A percentile compares a stretch with the other conserved stretches of the same genome.
Conservation (phyloP, 352 stramenopile species). For the Phytophthora ramorum region DNA sequence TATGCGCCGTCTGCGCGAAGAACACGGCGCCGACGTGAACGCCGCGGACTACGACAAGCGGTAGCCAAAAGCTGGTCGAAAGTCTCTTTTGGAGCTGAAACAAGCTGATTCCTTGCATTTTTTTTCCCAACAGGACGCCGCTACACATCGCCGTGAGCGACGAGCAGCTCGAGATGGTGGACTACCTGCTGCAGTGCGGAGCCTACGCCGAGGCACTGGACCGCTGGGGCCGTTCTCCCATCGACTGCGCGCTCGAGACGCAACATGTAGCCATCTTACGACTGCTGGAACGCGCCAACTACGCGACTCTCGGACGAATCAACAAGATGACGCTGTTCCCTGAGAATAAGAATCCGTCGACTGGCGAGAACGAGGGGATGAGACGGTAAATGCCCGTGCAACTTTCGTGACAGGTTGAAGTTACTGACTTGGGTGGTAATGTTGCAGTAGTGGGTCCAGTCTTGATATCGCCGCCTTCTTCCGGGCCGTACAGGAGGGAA, state of each 20-base stretch:
- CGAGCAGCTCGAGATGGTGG: slow-evolving; percentile 57
- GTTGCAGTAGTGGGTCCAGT: slow-evolving; percentile 39
- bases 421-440: slow-evolving; percentile 5
- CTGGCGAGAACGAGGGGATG: slow-evolving; percentile 16
- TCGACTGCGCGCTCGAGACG: slow-evolving; percentile 72
- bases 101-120: not conserved
- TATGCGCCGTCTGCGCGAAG: slow-evolving; percentile 60
- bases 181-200: slow-evolving; percentile 68
- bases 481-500: slow-evolving; percentile 60
- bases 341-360: slow-evolving; percentile 5
- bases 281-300: slow-evolving; percentile 52
- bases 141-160: slow-evolving; percentile 83
- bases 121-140: slow-evolving; percentile 52
- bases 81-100: not conserved
- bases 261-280: slow-evolving; percentile 55
- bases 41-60: slow-evolving; percentile 79
- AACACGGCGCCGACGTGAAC: slow-evolving; percentile 78
- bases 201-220: slow-evolving; percentile 62
- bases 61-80: slow-evolving; percentile 26
- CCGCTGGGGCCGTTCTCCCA: slow-evolving; percentile 71
- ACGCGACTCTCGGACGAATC: slow-evolving; percentile 16
- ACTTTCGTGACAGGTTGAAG: slow-evolving; percentile 16
- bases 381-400: slow-evolving; percentile 21
- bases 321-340: slow-evolving; percentile 32
- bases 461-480: slow-evolving; percentile 60